phyloP scores from a whole-genome alignment of 1,284 basidiomycete genomes.

The Chiua sp. region DNA sequence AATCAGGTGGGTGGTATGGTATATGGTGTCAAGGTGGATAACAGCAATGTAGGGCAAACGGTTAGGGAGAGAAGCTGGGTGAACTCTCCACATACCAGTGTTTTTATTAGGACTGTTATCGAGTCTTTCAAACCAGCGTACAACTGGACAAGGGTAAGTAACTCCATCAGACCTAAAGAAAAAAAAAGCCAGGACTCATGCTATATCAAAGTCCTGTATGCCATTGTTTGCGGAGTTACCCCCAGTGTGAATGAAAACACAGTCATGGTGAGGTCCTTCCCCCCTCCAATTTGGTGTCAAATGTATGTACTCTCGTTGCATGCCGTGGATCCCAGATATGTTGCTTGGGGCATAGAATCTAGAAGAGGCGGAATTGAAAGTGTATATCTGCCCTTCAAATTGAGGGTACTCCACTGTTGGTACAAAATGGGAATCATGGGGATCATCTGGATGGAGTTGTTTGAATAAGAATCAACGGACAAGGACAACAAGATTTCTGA shows the following conservation, averaged over 20 bases:
- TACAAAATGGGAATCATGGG: too few relatives aligned
- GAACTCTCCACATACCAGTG: not conserved
- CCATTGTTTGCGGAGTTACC: too few relatives aligned
- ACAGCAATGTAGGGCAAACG: not conserved
- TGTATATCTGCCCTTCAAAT: not conserved
- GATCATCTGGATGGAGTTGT: constrained; percentile 5
- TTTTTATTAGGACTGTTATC: not conserved
- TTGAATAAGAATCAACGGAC: constrained; percentile 6
- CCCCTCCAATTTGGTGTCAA: not conserved
- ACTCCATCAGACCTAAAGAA: not conserved
- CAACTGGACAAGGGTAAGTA: not conserved
- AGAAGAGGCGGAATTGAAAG: not conserved
- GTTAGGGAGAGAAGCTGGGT: too few relatives aligned
- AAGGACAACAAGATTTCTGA: not conserved
- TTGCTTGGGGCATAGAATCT: constrained; percentile 9
- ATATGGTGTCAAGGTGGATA: not conserved
- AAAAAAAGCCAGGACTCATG: not conserved
- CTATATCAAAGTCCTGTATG: too few relatives aligned
- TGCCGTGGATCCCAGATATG: not conserved
- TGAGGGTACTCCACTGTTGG: too few relatives aligned
- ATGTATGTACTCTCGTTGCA: not conserved
- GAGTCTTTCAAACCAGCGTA: not conserved
- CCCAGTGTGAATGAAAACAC: not conserved
- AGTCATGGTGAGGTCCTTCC: not conserved
- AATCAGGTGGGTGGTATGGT: not conserved